Evolutionary conservation across 2,329 filamentous ascomycete genomes (phyloP), one percentile per base, ranked within the genome.

Genomic region (Fonsecaea pugnacius): DNA sequence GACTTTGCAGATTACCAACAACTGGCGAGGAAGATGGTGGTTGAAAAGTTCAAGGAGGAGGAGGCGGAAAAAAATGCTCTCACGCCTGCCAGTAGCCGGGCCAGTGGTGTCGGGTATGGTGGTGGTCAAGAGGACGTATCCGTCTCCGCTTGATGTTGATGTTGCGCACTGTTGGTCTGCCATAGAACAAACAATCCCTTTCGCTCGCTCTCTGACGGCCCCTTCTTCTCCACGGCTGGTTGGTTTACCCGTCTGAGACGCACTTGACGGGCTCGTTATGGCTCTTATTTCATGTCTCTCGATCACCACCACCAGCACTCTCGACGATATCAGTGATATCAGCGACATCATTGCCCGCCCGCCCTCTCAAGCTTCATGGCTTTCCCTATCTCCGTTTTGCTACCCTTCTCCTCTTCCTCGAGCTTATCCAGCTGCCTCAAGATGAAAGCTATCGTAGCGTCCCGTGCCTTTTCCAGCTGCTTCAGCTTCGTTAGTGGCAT

Each of bases 371-470:
- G 27, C 32, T 60, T 36, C 4, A 14, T 24, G 18, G 33, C 46
- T 52, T 52, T 50, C 27, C 10, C 6, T 9, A 14, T 8, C 4
- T 36, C 38, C 46, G 43, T 58, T 27, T 33, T n/a, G 35, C 36
- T 40, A 52, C 53, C 53, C 52, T 67, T 62, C 50, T 68, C 58
- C 58, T 77, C 71, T 65, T 75, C 75, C 62, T 85, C 83, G 1
- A 78, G 76, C 58, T 81, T 79, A 65, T 85, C 82, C 64, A 85
- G 82, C 64, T 83, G 75, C 69, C 81, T 82, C 60, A 85, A 70
- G 48, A 85, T 75, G 64, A 83, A 85, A 1, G 77, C 74, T 64
- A 85, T 78, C 0, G 82, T 84, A 7, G 80, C 80, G 73, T 85
- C 83, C 53, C 82, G 75, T 21, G 82, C 83, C 67, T 80, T 83